Conservation (phyloP, 2,329 filamentous ascomycete species). For the Chrysoporthe austroafricana region DNA sequence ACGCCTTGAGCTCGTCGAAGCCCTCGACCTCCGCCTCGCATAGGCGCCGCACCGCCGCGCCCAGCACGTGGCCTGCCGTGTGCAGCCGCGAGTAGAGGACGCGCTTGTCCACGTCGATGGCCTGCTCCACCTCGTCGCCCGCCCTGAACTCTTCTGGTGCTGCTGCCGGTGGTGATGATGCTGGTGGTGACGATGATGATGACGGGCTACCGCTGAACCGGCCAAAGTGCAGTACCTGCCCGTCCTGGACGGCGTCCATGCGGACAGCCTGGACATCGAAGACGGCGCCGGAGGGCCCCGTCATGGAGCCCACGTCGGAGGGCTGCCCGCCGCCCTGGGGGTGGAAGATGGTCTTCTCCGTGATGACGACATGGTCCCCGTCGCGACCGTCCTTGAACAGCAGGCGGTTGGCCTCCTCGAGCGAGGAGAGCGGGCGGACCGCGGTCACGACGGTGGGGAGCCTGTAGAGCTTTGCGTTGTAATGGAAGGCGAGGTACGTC, state of each 20-base stretch:
- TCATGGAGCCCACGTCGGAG: constrained; percentile 66
- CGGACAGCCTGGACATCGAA: constrained; percentile 64
- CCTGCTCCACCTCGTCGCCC: constrained; percentile 55
- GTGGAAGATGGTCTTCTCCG: constrained; percentile 72
- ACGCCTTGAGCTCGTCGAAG: constrained; percentile 72
- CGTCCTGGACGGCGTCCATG: constrained; percentile 52
- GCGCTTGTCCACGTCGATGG: constrained; percentile 64
- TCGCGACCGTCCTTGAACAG: constrained; percentile 58
- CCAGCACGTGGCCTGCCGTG: constrained; percentile 75
- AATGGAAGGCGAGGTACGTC: constrained; percentile 51
- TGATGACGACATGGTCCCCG: constrained; percentile 59
- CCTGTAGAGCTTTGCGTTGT: constrained; percentile 46
- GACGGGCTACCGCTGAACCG: constrained; percentile 46
- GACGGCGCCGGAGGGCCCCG: constrained; percentile 30
- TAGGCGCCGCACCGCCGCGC: constrained; percentile 66
- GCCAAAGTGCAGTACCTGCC: constrained; percentile 69
- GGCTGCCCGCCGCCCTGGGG: constrained; percentile 77
- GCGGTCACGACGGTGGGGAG: constrained; percentile 50
- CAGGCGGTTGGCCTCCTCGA: constrained; percentile 54
- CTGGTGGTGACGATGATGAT: background rate
- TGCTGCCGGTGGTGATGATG: background rate
- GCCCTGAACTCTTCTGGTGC: constrained; percentile 40
- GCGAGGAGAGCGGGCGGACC: constrained; percentile 51
- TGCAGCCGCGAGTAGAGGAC: constrained; percentile 69
- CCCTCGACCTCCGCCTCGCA: constrained; percentile 53